Evolutionary conservation across 129 eudicot genomes (phyloP).

Genomic region (sunflower (Helianthus annuus)): HanXRQr2.0-SUNRISE NC_035449.2:9795541-9796040

Average conservation of each 20-base stretch:
- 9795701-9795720: constrained; percentile 44
- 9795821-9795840: constrained; percentile 50
- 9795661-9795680: constrained; percentile 91
- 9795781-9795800: background rate
- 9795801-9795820: too few species aligned
- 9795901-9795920: constrained; percentile 97
- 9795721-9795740: constrained; percentile 1
- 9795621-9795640: constrained; percentile 2
- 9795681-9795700: constrained; percentile 97
- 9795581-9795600: background rate
- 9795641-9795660: constrained; percentile 64
- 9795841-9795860: constrained; percentile 93
- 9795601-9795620: background rate
- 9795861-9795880: constrained; percentile 95
- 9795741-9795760: background rate
- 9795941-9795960: constrained; percentile 59
- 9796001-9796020: constrained; percentile 19
- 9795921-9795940: constrained; percentile 98
- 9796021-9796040: constrained; percentile 59
- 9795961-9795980: constrained; percentile 3
- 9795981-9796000: constrained; percentile 22
- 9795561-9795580: constrained; percentile 9
- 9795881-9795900: constrained; percentile 94
- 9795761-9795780: background rate
- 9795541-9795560: background rate